Evolutionary conservation across 73 alveolate genomes (phyloP).

Genomic region (Tetrahymena elliotti): DNA sequence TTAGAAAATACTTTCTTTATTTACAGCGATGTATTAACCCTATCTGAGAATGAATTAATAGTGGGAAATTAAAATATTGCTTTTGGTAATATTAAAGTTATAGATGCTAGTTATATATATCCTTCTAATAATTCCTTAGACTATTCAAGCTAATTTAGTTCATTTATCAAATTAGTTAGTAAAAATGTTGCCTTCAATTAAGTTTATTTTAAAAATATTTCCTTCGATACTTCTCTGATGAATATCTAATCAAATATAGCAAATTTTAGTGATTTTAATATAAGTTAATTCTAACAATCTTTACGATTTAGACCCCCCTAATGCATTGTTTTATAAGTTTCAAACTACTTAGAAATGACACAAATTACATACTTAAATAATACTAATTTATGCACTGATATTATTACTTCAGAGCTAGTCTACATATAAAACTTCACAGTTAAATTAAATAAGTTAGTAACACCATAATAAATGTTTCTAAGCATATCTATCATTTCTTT

Average conservation of each 20-base stretch:
- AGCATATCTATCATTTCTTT: neutral
- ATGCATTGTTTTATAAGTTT: neutral
- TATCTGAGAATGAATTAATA: neutral
- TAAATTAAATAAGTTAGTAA: neutral
- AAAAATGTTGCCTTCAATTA: neutral
- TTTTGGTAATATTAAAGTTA: neutral
- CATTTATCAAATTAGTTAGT: neutral
- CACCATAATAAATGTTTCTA: neutral
- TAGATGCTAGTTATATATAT: neutral
- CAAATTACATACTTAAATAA: neutral
- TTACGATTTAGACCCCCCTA: neutral
- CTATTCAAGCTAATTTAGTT: neutral
- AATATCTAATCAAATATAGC: neutral
- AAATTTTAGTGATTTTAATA: neutral
- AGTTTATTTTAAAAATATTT: neutral
- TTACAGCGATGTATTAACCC: neutral
- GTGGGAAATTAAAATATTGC: neutral
- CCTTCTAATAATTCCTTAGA: neutral
- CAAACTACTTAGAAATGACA: neutral
- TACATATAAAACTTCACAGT: neutral
- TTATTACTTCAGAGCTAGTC: neutral
- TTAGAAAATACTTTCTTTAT: neutral
- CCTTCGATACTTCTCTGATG: neutral
- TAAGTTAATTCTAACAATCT: neutral
- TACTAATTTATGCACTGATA: neutral